These are phyloP conservation scores for Symbiodinium natans DNA, from an alignment of 73 alveolate species.

Conservation along the genomic window DNA sequence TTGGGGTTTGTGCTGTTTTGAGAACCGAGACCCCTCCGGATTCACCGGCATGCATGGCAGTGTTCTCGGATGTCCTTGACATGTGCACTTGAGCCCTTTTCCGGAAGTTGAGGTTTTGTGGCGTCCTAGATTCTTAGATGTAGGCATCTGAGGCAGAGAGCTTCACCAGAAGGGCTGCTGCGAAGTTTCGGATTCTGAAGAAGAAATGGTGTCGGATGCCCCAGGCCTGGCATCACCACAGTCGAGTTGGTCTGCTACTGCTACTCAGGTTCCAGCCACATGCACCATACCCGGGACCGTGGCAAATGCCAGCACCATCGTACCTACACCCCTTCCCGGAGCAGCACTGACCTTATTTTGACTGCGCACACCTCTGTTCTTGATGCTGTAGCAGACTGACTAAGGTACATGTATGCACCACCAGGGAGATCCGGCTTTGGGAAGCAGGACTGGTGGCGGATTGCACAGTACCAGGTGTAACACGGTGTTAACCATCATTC, in stretches of 20 bases:
- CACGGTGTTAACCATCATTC: too few species aligned
- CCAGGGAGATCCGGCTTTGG: constrained; percentile 73
- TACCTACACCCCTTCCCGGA: constrained; percentile 58
- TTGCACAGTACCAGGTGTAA: too few species aligned
- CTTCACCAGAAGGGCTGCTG: constrained; percentile 18
- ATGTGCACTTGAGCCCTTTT: too few species aligned
- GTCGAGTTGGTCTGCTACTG: too few species aligned
- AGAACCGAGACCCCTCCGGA: too few species aligned
- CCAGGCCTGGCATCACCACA: too few species aligned
- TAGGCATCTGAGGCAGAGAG: not conserved
- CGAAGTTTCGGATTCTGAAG: constrained; percentile 10
- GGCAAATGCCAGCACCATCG: constrained; percentile 3
- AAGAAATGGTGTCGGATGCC: not conserved
- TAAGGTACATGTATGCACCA: constrained; percentile 69
- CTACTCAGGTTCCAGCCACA: constrained; percentile 48
- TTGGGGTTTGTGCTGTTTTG: not conserved
- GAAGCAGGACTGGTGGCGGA: not conserved
- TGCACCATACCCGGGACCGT: not conserved
- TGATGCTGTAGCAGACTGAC: too few species aligned
- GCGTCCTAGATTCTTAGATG: too few species aligned
- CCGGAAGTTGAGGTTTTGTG: too few species aligned
- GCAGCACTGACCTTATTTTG: not conserved
- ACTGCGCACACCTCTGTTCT: not conserved
- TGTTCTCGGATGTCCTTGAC: too few species aligned
- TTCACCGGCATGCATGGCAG: too few species aligned